phyloP scores from a whole-genome alignment of 805 yeast genomes.

The Ogataea zsoltii region DNA sequence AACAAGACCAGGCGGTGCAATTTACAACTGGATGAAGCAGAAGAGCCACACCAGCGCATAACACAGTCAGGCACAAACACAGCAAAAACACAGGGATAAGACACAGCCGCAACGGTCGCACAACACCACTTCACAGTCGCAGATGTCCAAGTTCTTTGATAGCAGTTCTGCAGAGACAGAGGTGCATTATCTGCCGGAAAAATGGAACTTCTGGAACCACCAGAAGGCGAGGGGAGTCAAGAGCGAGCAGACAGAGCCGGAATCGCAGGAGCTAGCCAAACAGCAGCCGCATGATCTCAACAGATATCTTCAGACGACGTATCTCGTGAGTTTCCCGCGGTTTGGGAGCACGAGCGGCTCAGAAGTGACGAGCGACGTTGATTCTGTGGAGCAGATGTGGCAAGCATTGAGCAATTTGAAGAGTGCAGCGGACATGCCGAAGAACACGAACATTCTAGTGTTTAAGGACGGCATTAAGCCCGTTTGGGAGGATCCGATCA shows the following conservation, averaged over 20 bases:
- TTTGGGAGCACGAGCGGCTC: conserved; percentile 20
- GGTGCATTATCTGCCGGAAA: conserved; percentile 13
- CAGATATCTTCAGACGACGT: conserved; percentile 47
- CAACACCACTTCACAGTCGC: background rate
- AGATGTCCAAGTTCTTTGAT: conserved; percentile 21
- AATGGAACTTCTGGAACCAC: conserved; percentile 24
- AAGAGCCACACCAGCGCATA: too few relatives aligned
- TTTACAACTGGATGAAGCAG: too few relatives aligned
- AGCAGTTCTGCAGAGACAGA: background rate
- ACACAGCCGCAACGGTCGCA: background rate
- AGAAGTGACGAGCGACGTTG: conserved; percentile 33
- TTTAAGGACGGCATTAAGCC: conserved; percentile 64
- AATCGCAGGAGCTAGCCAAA: background rate
- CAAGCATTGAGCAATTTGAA: conserved; percentile 41
- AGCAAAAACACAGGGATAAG: background rate
- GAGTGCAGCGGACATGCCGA: conserved; percentile 39
- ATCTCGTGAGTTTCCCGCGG: conserved; percentile 41
- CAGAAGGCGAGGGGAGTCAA: conserved; percentile 12
- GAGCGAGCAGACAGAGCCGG: background rate
- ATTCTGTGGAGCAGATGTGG: conserved; percentile 57
- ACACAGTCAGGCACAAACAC: too few relatives aligned
- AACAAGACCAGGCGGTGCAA: too few relatives aligned
- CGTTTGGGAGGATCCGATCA: conserved; percentile 67
- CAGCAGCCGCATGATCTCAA: conserved; percentile 35
- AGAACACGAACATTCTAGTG: conserved; percentile 54